Base-by-base conservation (phyloP, 148 eudicot genomes). In the Rhododendron molle region DNA sequence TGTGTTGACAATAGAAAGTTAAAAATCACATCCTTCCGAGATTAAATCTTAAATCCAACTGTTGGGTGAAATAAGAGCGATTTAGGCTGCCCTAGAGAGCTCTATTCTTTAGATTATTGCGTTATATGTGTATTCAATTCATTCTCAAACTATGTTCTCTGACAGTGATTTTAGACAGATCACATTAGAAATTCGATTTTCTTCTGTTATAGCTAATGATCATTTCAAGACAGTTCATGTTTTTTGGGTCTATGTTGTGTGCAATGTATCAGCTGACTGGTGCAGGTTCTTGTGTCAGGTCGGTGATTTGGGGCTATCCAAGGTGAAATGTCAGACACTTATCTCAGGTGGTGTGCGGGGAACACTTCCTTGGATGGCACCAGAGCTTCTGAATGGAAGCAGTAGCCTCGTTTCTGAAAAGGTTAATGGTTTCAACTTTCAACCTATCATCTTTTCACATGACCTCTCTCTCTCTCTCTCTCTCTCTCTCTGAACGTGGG, bases 341-440 rank as follows among this genome's bases (percentile, higher is more conserved):
- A 95, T 96, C 81, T 96, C 98, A 44, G 98, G 99, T 46, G 99
- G 99, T 34, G 96, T 96, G 46, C 93, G 98, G 85, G 99, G 99
- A 81, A 96, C 98, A 23, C 99, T 96, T 88, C 99, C 98, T 80
- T 96, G 99, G 99, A 95, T 96, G 99, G 98, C 99, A 36, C 99
- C 98, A 2, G 98, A 96, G 92, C 96, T 96, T 87, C 90, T 96
- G 81, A 94, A 95, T 85, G 99, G 98, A 78, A 94, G 96, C 88
- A 94, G 96, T 78, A 95, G 94, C 91, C 94, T 93, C 15, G 99
- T 96, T 74, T 96, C 99, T 26, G 98, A 96, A 76, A 94, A 96
- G 98, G 99, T 94, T 80, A 30, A 44, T 81, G 21, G 49, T 44
- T 32, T 85, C 40, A 62, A 79, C 81, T 44, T 26, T 85, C 47